These are phyloP conservation scores for Pascua guehoae DNA, from an alignment of 1,284 basidiomycete genomes.

Conservation along the genomic window DNA sequence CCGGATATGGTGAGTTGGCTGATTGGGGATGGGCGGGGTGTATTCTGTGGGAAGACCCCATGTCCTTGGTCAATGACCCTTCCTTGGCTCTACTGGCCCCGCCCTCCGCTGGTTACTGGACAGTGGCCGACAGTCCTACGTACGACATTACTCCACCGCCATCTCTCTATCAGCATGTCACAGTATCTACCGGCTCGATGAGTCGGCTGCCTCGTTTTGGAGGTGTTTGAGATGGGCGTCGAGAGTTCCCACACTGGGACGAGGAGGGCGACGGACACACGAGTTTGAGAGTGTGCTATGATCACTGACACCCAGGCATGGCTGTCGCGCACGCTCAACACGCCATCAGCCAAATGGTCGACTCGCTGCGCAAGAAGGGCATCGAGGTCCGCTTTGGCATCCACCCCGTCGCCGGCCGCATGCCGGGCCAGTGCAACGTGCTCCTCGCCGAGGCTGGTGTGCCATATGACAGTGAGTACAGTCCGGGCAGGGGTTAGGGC, in stretches of 20 bases:
- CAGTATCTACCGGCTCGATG: too few relatives aligned
- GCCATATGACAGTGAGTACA: slow-evolving; percentile 72
- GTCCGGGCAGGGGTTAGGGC: too few relatives aligned
- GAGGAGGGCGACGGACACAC: too few relatives aligned
- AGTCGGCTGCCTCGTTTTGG: too few relatives aligned
- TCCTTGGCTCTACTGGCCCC: not conserved
- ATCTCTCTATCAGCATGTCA: too few relatives aligned
- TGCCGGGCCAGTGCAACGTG: slow-evolving; percentile 68
- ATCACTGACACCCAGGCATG: slow-evolving; percentile 52
- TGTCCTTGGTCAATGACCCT: too few relatives aligned
- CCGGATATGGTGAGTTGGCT: slow-evolving; percentile 61
- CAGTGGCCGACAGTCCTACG: too few relatives aligned
- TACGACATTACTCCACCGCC: too few relatives aligned
- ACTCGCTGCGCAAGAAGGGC: slow-evolving; percentile 64
- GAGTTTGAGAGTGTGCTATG: not conserved
- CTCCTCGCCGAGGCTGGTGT: slow-evolving; percentile 80
- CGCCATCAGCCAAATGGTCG: slow-evolving; percentile 75
- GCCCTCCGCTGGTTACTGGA: too few relatives aligned
- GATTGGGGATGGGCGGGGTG: not conserved
- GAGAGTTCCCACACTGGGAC: too few relatives aligned
- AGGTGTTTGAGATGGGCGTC: too few relatives aligned
- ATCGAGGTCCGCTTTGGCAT: slow-evolving; percentile 60
- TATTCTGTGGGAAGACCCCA: too few relatives aligned
- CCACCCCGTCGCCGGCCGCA: slow-evolving; percentile 46
- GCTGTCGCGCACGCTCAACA: slow-evolving; percentile 83